Base-by-base conservation (phyloP, 2,329 filamentous ascomycete species). In the Ascomycota sp. region DNA sequence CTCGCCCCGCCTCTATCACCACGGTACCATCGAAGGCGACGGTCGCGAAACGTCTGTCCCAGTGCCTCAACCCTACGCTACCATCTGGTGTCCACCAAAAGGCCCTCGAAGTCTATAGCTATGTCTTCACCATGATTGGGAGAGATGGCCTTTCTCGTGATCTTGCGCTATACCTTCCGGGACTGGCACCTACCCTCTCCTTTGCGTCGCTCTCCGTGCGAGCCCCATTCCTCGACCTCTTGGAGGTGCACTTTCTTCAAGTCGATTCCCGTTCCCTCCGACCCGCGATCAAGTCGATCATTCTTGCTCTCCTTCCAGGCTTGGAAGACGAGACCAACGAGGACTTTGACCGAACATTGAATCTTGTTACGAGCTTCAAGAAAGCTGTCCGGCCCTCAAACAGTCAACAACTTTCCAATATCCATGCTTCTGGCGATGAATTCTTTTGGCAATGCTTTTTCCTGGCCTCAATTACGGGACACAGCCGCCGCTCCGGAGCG, bases 381-480 rank as follows among this genome's bases (percentile, higher is more conserved):
- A 53, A 64, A 34, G 65, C 69, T 28, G 67, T 83, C 41, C 62
- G 73, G 33, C 56, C 71, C 20, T 41, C 52, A 7, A 53, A 54
- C 19, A 62, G 63, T 35, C 55, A 65, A 38, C 56, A 52, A 31
- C 61, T 60, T 38, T 68, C 53, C 21, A 51, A 48, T 32, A 61
- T 52, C 23, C 69, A 67, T 49, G 67, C 58, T 27, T 63, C 63
- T 7, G 72, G 73, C 8, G 80, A 85, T 39, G 79, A 80, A 38
- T 94, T 89, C 50, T 98, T 95, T 50, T 98, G 89, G 89, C 89
- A 98, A 55, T 94, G 83, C 48, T 77, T 98, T 46, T 95, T 98
- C 44, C 59, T 98, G 12, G 82, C 86, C 8, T 77, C 81, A 12
- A 89, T 98, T 35, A 94, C 89, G 1, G 86, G 85, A 43, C 69